Percentiles rank a stretch among this genome's conserved stretches.
These are phyloP conservation scores for Trametes villosa DNA, from an alignment of 768 basidiomycete species.

Conservation along the genomic window DNA sequence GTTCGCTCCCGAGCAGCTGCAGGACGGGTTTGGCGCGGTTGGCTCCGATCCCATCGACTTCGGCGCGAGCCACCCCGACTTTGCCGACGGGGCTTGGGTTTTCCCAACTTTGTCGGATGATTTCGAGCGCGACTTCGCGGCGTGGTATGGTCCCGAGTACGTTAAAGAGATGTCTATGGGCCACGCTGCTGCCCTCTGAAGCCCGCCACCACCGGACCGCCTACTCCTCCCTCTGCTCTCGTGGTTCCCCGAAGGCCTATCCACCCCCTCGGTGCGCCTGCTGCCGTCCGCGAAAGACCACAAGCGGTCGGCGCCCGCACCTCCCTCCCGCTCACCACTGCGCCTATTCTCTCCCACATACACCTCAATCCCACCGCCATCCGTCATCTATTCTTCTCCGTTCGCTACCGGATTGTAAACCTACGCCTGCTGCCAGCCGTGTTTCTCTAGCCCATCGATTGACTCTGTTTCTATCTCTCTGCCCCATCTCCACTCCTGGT, in stretches of 20 bases:
- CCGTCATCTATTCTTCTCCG: neutral
- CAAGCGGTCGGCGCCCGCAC: too few relatives aligned
- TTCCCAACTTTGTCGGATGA: neutral
- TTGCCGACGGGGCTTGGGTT: neutral
- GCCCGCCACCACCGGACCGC: neutral
- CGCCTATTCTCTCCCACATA: neutral
- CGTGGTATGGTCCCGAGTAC: neutral
- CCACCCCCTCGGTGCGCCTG: too few relatives aligned
- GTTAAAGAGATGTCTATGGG: too few relatives aligned
- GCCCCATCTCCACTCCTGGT: neutral
- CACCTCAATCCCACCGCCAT: neutral
- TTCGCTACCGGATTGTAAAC: constrained; percentile 18
- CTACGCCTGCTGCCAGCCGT: constrained; percentile 16
- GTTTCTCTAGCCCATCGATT: constrained; percentile 16
- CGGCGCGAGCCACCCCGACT: too few relatives aligned
- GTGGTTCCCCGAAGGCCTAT: too few relatives aligned
- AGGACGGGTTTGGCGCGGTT: neutral
- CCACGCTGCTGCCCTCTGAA: too few relatives aligned
- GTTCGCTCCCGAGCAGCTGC: constrained; percentile 58
- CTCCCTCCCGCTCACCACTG: neutral
- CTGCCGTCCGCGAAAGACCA: too few relatives aligned
- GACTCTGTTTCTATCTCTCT: constrained; percentile 2
- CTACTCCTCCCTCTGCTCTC: neutral
- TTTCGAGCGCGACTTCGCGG: too few relatives aligned
- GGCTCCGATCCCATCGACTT: too few relatives aligned